These are phyloP conservation scores for Cyphellophora europaea DNA, from an alignment of 2,329 filamentous ascomycete species.

Conservation along the genomic window DNA sequence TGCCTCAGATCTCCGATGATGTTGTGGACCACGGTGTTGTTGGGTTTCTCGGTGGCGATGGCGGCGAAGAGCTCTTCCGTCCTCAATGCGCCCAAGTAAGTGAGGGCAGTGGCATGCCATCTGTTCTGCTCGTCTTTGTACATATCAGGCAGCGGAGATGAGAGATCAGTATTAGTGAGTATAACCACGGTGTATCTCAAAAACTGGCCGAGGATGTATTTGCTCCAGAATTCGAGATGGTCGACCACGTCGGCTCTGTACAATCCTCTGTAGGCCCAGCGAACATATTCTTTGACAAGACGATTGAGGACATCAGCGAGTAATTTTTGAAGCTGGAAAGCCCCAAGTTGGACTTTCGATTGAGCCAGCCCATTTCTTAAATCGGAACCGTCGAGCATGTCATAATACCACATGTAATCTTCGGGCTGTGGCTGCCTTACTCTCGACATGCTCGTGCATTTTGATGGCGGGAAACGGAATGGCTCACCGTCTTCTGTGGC, in stretches of 20 bases:
- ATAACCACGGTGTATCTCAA: conserved; percentile 34
- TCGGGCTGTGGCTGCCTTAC: conserved; percentile 8
- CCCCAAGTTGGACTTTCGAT: conserved; percentile 32
- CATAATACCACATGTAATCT: conserved; percentile 7
- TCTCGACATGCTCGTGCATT: conserved; percentile 6
- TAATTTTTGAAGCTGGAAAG: conserved; percentile 44
- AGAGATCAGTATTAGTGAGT: conserved; percentile 9
- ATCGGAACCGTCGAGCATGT: conserved; percentile 6
- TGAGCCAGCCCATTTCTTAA: conserved; percentile 7
- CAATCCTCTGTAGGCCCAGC: conserved; percentile 46
- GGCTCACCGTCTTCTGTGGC: conserved; percentile 3
- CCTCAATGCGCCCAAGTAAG: conserved; percentile 45
- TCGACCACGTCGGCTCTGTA: conserved; percentile 42
- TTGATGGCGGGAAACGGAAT: conserved; percentile 11
- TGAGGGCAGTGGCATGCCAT: conserved; percentile 28
- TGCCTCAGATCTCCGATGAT: conserved; percentile 53
- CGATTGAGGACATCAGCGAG: conserved; percentile 51
- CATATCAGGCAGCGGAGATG: conserved; percentile 33
- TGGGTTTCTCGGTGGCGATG: conserved; percentile 35
- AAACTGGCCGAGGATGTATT: conserved; percentile 44
- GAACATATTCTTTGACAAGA: conserved; percentile 47
- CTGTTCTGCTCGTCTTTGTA: conserved; percentile 45
- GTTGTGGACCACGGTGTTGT: conserved; percentile 48
- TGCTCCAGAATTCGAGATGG: conserved; percentile 46
- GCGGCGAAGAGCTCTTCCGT: conserved; percentile 52